Base-by-base conservation (phyloP, 176 grass and related monocot species). In the Oryza longistaminata region DNA sequence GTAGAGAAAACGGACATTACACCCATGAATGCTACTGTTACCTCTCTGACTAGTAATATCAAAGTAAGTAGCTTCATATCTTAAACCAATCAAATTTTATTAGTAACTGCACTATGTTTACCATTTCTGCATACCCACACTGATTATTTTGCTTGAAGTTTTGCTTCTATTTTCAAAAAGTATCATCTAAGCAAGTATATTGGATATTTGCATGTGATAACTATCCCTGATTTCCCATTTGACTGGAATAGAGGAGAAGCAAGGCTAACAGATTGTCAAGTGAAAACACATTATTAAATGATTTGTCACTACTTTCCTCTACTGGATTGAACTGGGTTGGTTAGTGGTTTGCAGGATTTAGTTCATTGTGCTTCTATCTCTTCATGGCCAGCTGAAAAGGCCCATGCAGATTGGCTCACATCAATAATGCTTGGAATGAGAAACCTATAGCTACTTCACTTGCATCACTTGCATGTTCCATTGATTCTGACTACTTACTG, bases 1-100 rank as follows among this genome's bases (percentile, higher is more conserved):
- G 81, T 95, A 71, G 93, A 95, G 87, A 91, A 94, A 75, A 78
- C 64, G 39, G 81, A 81, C 25, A 88, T n/a, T 42, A 83, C 40
- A 84, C 76, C 81, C 27, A 42, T 61, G 80, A 90, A 79, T 82
- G 73, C 76, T 64, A 88, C 75, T 88, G 62, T 70, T 37, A 88
- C 33, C 27, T 69, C 40, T 78, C 44, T 52, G 9, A 49, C 64
- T 85, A 75, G 68, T 78, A 90, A 88, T 74, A 6, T 80, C 73
- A 95, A 89, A 87, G 93, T 92, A 92, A 92, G 90, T 66, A 10
- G 5, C 15, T 37, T 81, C 1, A 55, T 60, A 60, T 24, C 62
- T 58, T 3, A 16, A 76, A 81, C 4, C 37, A 76, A 11, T 2
- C 53, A 19, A 7, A 2, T 58, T 58, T 75, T 72, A 74, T 33